Base-by-base conservation (phyloP, 768 basidiomycete genomes). In the Glaciozyma antarctica region DNA sequence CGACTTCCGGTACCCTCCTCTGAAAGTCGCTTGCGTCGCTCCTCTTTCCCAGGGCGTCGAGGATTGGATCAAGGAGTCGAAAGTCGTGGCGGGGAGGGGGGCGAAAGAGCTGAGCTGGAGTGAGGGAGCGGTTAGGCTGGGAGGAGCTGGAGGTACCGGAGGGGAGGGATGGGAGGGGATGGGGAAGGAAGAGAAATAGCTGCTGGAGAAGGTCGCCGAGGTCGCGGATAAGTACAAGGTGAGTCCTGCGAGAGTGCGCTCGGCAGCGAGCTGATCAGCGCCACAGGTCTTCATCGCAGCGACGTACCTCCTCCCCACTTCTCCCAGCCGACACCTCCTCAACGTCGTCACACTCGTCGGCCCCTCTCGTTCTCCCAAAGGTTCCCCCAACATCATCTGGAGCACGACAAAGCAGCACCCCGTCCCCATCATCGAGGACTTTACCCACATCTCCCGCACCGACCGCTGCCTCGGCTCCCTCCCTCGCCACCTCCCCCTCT, bases 171-270 rank as follows among this genome's bases (percentile, higher is more conserved):
- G 68, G 65, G 56, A 60, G 13, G 60, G 45, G 22, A 60, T 68
- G 61, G 67, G 61, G 6, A 15, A 15, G 30, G 38, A 60, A n/a
- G 68, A 65, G 48, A 13, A 43, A 34, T 45, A 51, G 5, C 15
- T 88, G n/a, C 21, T 61, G 52, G 32, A 22, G 8, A 19, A 24
- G 87, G 13, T 79, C 72, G 59, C 88, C 77, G 61, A 60, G 22
- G 58, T 69, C 5, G 43, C 49, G 16, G 59, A 64, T 3, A 21
- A 26, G 57, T 57, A 78, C 72, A 66, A 88, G 78, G 63, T 62
- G 44, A 41, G 61, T 30, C 30, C 24, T 32, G 44, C 54, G 52
- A 32, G 52, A n/a, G 61, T 58, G 51, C 43, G 55, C 61, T 45
- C 34, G 60, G n/a, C 43, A 62, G 52, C 43, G 26, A 44, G 57